These are phyloP conservation scores for Talaromyces sp. DNA, from an alignment of 2,329 filamentous ascomycete genomes.

Conservation along the genomic window DNA sequence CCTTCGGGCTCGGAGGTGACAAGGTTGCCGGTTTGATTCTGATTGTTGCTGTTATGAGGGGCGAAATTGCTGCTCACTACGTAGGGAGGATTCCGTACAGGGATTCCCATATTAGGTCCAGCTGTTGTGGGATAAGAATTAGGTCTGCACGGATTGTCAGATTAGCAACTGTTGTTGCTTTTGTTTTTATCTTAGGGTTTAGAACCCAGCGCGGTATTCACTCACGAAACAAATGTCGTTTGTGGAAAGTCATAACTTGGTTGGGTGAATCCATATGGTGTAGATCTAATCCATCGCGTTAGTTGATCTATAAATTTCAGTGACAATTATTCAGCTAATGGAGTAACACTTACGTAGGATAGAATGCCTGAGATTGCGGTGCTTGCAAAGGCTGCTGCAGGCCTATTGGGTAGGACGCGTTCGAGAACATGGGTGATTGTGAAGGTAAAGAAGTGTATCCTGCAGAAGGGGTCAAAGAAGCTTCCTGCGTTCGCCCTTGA, in stretches of 20 bases:
- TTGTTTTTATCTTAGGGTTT: background rate
- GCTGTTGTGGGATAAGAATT: conserved; percentile 9
- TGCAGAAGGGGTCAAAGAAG: conserved; percentile 9
- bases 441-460: conserved; percentile 11
- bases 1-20: conserved; percentile 35
- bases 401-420: conserved; percentile 19
- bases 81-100: conserved; percentile 17
- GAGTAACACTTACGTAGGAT: conserved; percentile 20
- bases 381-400: conserved; percentile 15
- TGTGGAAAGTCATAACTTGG: conserved; percentile 31
- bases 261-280: conserved; percentile 32
- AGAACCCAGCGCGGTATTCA: background rate
- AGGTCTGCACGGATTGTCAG: background rate
- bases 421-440: conserved; percentile 16
- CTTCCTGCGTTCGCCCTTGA: conserved; percentile 10
- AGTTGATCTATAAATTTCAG: background rate
- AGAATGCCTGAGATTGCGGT: conserved; percentile 22
- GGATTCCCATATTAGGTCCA: conserved; percentile 3
- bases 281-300: conserved; percentile 19
- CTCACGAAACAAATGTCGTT: conserved; percentile 29
- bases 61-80: conserved; percentile 14
- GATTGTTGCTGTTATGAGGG: background rate
- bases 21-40: conserved; percentile 8
- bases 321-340: conserved; percentile 5
- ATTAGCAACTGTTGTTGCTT: background rate